These are phyloP conservation scores for Anaeromyces robustus DNA, from an alignment of 192 early-diverging fungal genomes.

Conservation along the genomic window DNA sequence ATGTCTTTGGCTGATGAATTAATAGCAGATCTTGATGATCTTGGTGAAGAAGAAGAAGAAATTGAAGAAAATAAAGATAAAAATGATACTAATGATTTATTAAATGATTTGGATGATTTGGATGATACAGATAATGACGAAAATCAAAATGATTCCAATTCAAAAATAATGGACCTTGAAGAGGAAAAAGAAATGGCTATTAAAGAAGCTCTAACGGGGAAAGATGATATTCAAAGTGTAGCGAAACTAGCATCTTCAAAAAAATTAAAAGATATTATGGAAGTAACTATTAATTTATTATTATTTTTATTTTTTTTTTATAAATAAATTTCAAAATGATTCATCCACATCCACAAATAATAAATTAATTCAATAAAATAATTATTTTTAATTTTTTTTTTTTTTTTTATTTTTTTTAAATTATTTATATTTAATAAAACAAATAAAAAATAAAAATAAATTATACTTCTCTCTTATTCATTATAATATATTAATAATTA, in stretches of 20 bases:
- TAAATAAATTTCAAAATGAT: background rate
- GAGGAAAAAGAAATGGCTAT: slow-evolving; percentile 19
- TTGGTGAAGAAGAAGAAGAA: slow-evolving; percentile 29
- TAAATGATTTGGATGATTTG: slow-evolving; percentile 8
- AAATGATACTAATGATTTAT: background rate
- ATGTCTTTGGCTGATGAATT: slow-evolving; percentile 76
- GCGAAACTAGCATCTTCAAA: slow-evolving; percentile 43
- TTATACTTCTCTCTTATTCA: too few relatives aligned
- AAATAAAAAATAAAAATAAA: too few relatives aligned
- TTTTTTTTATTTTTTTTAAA: too few relatives aligned
- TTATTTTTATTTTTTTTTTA: too few relatives aligned
- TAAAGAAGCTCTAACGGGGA: slow-evolving; percentile 22
- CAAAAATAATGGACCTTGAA: slow-evolving; percentile 15
- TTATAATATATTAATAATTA: too few relatives aligned
- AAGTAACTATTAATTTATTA: slow-evolving; percentile 31
- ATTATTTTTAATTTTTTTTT: too few relatives aligned
- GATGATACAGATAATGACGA: slow-evolving; percentile 5
- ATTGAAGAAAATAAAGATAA: slow-evolving; percentile 9
- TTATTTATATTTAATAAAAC: too few relatives aligned
- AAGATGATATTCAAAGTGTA: slow-evolving; percentile 25
- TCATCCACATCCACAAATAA: too few relatives aligned
- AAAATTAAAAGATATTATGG: slow-evolving; percentile 40
- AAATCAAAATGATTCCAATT: background rate
- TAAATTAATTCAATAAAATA: too few relatives aligned
- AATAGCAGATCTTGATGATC: slow-evolving; percentile 71